Base-by-base conservation (phyloP, 345 rosid genomes). In the Pugionium dolabratum region DNA sequence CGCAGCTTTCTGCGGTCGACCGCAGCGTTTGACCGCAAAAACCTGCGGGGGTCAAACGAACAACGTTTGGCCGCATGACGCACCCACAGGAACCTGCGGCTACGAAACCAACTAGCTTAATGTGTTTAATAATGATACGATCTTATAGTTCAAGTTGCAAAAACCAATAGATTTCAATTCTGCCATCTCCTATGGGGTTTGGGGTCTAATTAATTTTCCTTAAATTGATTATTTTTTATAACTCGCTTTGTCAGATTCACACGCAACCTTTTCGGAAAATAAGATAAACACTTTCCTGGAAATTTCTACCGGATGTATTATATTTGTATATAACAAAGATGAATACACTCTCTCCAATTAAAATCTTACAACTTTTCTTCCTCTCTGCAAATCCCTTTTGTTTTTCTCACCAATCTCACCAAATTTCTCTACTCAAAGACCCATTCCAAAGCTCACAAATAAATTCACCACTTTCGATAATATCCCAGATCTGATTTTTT, bases 231-330 rank as follows among this genome's bases (percentile, higher is more conserved):
- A 18, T 32, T 18, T 55, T 67, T 25, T 54, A 9, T 61, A 40
- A 67, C 44, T 63, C 4, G 37, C 74, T 69, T 83, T 80, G 83
- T 76, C 88, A 83, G 74, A 72, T 75, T 74, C 59, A 84, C 96
- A 84, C 86, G 91, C 84, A 72, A 81, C 71, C 64, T 52, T 5
- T 5, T 37, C 0, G 29, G 26, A 9, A 29, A 48, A 33, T 2
- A 10, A 27, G 39, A 8, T 0, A 1, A 39, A 7, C 10, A 42
- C 58, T 4, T 84, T 83, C 96, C 70, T 0, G 37, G 92, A 80
- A 86, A 79, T 75, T 84, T 82, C 88, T 25, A n/a, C 36, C 36
- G 9, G 40, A 25, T 42, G 10, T 55, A 4, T 26, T 36, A 36
- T 2, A 2, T 2, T 36, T 36, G 7, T 18, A 28, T 62, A 40